Conservation (phyloP, 2,329 filamentous ascomycete species). For the Trichoderma guizhouense region DNA sequence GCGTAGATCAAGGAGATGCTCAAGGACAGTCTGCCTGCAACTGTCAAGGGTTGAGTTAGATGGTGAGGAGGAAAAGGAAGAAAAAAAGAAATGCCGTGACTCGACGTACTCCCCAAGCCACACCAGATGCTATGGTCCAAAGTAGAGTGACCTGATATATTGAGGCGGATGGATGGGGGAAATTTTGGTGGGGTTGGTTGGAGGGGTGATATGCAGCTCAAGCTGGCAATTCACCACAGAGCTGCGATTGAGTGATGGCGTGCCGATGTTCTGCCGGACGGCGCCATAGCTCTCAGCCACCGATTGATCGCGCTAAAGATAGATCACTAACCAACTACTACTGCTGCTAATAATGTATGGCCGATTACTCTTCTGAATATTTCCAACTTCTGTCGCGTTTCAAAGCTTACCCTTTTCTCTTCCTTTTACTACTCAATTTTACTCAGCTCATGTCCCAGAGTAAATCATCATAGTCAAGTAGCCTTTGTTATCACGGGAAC, state of each 20-base stretch:
- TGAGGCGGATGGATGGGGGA: constrained; percentile 5
- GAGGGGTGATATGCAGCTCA: constrained; percentile 30
- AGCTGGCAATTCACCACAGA: background rate
- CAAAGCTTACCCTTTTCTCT: background rate
- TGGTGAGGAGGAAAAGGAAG: background rate
- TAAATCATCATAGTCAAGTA: background rate
- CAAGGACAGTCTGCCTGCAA: constrained; percentile 13
- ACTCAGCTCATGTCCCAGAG: background rate
- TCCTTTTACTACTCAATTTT: background rate
- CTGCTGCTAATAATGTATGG: background rate
- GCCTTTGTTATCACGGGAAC: background rate
- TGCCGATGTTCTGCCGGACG: constrained; percentile 32
- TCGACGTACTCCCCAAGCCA: background rate
- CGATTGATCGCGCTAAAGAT: background rate
- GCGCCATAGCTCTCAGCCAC: constrained; percentile 15
- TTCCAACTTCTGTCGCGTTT: background rate
- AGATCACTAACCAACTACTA: background rate
- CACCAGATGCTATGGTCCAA: background rate
- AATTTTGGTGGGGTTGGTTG: constrained; percentile 35
- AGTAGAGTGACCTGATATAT: background rate
- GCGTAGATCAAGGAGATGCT: background rate
- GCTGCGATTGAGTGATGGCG: background rate
- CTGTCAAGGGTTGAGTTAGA: background rate
- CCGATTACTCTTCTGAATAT: background rate
- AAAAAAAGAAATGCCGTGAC: constrained; percentile 11